A percentile compares a stretch with the other conserved stretches of the same genome.
phyloP scores from a whole-genome alignment of 257 asterid species.

The Scutellaria minor region DNA sequence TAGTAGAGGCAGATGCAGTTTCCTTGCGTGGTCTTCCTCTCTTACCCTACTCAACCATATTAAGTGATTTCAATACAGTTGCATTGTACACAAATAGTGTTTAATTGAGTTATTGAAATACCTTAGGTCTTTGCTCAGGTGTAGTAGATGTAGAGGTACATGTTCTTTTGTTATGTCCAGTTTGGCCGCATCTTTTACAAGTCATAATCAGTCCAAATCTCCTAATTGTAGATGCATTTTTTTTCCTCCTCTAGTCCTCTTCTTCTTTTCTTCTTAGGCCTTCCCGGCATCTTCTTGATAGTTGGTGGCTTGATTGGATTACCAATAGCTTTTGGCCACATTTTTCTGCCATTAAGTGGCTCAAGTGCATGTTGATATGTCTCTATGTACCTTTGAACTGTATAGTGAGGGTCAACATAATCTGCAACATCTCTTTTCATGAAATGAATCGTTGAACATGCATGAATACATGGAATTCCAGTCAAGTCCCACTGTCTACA shows the following conservation, averaged over 20 bases:
- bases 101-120: too few relatives aligned
- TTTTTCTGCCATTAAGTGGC: background rate
- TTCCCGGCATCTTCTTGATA: background rate
- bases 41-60: too few relatives aligned
- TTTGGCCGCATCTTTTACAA: background rate
- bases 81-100: too few relatives aligned
- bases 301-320: background rate
- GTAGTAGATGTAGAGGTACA: background rate
- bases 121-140: too few relatives aligned
- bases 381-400: background rate
- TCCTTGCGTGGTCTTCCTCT: too few relatives aligned
- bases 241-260: background rate
- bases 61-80: too few relatives aligned
- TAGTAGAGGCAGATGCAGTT: too few relatives aligned
- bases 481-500: conserved; percentile 15
- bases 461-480: conserved; percentile 25
- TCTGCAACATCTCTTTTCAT: background rate
- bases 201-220: background rate
- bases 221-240: background rate
- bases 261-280: background rate
- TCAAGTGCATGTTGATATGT: background rate
- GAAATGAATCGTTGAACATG: background rate
- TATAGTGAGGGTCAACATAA: background rate
- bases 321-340: background rate
- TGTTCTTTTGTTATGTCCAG: background rate